Evolutionary conservation across 352 stramenopile species (phyloP).

Genomic region (Pythium pyrilobum): DNA sequence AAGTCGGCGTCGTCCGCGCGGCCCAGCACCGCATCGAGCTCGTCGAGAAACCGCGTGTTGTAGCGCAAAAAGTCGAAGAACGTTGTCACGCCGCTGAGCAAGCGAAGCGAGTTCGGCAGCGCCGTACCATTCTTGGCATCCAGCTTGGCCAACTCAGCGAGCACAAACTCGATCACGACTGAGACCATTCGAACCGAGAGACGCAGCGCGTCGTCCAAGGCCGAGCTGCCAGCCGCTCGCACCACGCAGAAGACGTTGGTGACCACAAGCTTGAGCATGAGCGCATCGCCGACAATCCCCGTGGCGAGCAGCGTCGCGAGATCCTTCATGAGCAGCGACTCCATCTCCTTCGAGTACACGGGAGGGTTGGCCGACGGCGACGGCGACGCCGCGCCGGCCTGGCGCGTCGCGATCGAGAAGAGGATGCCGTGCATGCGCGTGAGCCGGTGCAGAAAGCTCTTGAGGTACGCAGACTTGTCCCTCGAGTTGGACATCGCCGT

Average conservation of each 20-base stretch:
- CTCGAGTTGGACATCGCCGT: slow-evolving; percentile 42
- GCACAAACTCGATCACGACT: slow-evolving; percentile 47
- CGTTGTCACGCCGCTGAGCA: slow-evolving; percentile 52
- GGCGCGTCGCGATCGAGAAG: slow-evolving; percentile 47
- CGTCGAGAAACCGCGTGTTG: slow-evolving; percentile 42
- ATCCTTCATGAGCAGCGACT: slow-evolving; percentile 58
- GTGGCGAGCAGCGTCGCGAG: slow-evolving; percentile 44
- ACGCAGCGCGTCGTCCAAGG: slow-evolving; percentile 46
- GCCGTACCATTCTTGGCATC: background rate
- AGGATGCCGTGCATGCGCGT: slow-evolving; percentile 83
- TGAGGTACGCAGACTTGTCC: slow-evolving; percentile 81
- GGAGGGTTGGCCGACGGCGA: slow-evolving; percentile 10
- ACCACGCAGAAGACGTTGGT: slow-evolving; percentile 75
- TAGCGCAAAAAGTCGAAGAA: slow-evolving; percentile 62
- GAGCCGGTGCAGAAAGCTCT: slow-evolving; percentile 84
- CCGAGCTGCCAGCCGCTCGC: slow-evolving; percentile 23
- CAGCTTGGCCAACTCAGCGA: slow-evolving; percentile 20
- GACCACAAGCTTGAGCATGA: slow-evolving; percentile 76
- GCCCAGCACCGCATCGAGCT: slow-evolving; percentile 27
- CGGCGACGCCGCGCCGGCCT: background rate
- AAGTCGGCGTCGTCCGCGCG: slow-evolving; percentile 18
- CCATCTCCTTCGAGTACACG: slow-evolving; percentile 66
- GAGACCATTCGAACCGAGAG: slow-evolving; percentile 41
- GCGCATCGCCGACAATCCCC: slow-evolving; percentile 59
- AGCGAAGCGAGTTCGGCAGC: slow-evolving; percentile 28